These are phyloP conservation scores for Mycena vulgaris DNA, from an alignment of 768 basidiomycete species.

Conservation along the genomic window DNA sequence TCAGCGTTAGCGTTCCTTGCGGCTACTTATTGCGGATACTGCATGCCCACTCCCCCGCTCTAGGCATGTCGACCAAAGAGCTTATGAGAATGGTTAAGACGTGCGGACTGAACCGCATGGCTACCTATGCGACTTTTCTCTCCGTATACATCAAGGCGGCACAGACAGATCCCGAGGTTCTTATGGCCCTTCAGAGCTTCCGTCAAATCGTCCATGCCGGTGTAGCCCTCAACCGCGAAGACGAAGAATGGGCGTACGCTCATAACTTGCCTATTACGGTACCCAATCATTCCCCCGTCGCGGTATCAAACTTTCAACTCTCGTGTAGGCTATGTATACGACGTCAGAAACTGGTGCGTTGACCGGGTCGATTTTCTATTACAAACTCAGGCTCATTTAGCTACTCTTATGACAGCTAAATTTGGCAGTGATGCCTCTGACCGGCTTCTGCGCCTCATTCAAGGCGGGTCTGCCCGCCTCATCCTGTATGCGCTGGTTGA, in stretches of 20 bases:
- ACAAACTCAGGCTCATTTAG: neutral
- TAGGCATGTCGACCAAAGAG: constrained; percentile 1
- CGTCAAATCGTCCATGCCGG: neutral
- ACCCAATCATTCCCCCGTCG: neutral
- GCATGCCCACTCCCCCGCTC: constrained; percentile 3
- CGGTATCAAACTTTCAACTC: neutral
- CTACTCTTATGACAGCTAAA: neutral
- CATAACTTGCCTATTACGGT: neutral
- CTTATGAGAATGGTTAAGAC: neutral
- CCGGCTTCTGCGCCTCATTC: neutral
- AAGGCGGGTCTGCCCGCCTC: neutral
- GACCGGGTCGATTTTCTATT: neutral
- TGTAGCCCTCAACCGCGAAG: constrained; percentile 4
- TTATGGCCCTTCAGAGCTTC: neutral
- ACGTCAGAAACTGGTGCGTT: constrained; percentile 11
- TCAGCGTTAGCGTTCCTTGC: neutral
- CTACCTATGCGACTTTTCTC: constrained; percentile 1
- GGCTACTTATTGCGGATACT: neutral
- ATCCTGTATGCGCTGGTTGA: neutral
- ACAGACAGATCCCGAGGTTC: neutral
- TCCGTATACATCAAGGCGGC: constrained; percentile 5
- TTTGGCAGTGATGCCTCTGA: neutral
- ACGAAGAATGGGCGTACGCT: constrained; percentile 4
- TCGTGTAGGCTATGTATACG: neutral
- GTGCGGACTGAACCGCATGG: constrained; percentile 6